Percentiles rank a stretch among this genome's conserved stretches.
phyloP scores from a whole-genome alignment of 768 basidiomycete species.

The Tylopilus vinaceipallidus region DNA sequence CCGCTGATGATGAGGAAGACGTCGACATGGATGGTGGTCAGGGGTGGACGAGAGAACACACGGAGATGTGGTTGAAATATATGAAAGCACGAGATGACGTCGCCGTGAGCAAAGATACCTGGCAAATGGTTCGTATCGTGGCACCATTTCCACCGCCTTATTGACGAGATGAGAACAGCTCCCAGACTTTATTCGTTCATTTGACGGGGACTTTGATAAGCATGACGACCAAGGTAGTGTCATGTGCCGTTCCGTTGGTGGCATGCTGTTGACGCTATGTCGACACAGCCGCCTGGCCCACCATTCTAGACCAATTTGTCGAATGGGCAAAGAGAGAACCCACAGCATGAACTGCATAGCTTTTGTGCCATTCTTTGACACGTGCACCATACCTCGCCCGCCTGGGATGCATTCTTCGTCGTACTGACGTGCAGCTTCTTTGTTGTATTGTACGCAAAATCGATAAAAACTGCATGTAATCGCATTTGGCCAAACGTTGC shows the following conservation, averaged over 20 bases:
- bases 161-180: slow-evolving; percentile 47
- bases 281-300: slow-evolving; percentile 76
- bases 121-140: slow-evolving; percentile 66
- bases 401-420: background rate
- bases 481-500: background rate
- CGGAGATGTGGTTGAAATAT: slow-evolving; percentile 79
- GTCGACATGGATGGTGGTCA: slow-evolving; percentile 41
- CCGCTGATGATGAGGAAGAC: slow-evolving; percentile 43
- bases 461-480: slow-evolving; percentile 3
- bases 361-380: background rate
- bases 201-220: slow-evolving; percentile 67
- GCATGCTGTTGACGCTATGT: slow-evolving; percentile 4
- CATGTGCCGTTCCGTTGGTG: slow-evolving; percentile 12
- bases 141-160: slow-evolving; percentile 5
- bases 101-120: slow-evolving; percentile 86
- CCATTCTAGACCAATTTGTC: slow-evolving; percentile 83
- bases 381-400: slow-evolving; percentile 9
- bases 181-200: slow-evolving; percentile 71
- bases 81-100: slow-evolving; percentile 59
- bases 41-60: slow-evolving; percentile 65
- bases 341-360: slow-evolving; percentile 1
- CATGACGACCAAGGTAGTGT: slow-evolving; percentile 72
- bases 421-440: background rate
- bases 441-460: slow-evolving; percentile 2
- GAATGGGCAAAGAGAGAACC: slow-evolving; percentile 50